Base-by-base conservation (phyloP, 345 rosid genomes). In the Eucalyptus curtisii region DNA sequence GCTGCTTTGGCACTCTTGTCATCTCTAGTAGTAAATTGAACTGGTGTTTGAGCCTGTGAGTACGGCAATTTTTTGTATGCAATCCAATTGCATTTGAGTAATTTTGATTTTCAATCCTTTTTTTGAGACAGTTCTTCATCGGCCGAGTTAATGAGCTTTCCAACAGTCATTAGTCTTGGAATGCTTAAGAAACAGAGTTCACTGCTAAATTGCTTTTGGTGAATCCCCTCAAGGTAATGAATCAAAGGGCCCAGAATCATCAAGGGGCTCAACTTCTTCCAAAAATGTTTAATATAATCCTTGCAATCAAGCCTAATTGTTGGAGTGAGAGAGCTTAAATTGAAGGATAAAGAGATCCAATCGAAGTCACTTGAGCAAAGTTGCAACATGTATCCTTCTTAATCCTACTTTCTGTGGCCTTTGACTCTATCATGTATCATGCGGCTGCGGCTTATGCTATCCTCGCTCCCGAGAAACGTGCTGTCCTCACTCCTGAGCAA, bases 1-100 rank as follows among this genome's bases (percentile, higher is more conserved):
- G 93, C 92, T 90, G 98, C 95, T 90, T 91, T 95, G 90, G 98
- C 96, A 90, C 40, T 94, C 66, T 91, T 97, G 93, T 91, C 95
- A 87, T 94, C 92, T 90, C 92, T 97, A 88, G 79, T 95, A 59
- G 96, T 95, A 87, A 96, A 95, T 80, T 89, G 61, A 57, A 13
- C 87, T 93, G 88, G 87, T 89, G 81, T 52, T 87, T 89, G 52
- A 86, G 59, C 66, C 40, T n/a, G 27, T 86, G 87, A 20, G 64
- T 33, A 49, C 16, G 84, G 84, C 47, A 76, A 76, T 76, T 37
- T 76, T 20, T 76, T 37, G 47, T 76, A 11, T 76, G 84, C 47
- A 40, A 40, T 76, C 84, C 14, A 12, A 76, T 76, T 76, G 30
- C 84, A 76, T 76, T 76, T 22, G 47, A 76, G 45, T 76, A 22